Evolutionary conservation across 805 yeast genomes (phyloP), one percentile per base, ranked within the genome.

Genomic region (Kluyveromyces starmeri): DNA sequence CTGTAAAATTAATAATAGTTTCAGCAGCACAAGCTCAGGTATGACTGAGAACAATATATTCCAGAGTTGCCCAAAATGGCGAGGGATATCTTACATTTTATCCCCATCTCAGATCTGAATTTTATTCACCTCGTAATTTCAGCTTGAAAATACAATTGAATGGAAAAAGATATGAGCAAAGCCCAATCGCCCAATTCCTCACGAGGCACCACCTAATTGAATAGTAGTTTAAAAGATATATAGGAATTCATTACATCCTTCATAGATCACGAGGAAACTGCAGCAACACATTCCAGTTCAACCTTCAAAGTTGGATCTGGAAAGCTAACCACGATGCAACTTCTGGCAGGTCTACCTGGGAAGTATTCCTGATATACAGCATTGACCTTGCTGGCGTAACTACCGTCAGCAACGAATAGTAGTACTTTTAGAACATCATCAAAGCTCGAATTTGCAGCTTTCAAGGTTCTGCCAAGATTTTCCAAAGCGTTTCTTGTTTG

Each of bases 271-370:
- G 19, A 26, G 8, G 35, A 15, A 10, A 28, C 26, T 24, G 36
- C 37, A 19, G 72, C 71, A 49, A 71, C 55, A 32, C 66, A 64
- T 46, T 72, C 77, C 34, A 72, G 47, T 48, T 72, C 78, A 32
- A 72, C 68, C 44, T 67, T 63, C 32, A 71, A 41, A 13, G 57
- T 45, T 9, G 68, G 61, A 47, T 70, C 65, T 49, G 73, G 73
- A 56, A 72, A 71, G 7, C 56, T 64, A 22, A 67, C 75, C 34
- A 68, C 57, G 21, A 72, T 59, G 47, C 73, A 68, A 29, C 70
- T 64, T 60, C 78, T 64, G 7, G 73, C 73, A 11, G 78, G 78
- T 42, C 61, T 59, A 26, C 59, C 56, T 3, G 62, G 59, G 57
- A 72, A 67, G 46, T 64, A 56, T 43, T 65, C 58, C 13, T 55